phyloP scores from a whole-genome alignment of 345 rosid species.

The Rhizophora mangle region DNA sequence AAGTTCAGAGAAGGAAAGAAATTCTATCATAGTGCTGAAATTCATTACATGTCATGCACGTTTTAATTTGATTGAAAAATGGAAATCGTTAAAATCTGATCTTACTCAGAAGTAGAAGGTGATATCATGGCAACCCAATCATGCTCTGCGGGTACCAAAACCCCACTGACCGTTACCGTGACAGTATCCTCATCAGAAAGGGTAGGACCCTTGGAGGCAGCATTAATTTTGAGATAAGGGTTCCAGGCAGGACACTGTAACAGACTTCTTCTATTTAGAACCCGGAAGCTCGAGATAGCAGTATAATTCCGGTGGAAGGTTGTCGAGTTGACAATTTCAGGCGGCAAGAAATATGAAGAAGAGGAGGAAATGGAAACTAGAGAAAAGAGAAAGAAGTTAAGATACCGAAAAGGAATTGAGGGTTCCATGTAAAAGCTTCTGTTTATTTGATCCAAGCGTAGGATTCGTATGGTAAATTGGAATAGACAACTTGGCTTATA shows the following conservation, averaged over 20 bases:
- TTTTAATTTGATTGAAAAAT: no score
- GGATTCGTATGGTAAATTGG: no score
- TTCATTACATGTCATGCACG: no score
- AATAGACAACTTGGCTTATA: no score
- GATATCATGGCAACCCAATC: slow-evolving; percentile 78
- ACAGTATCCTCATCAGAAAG: slow-evolving; percentile 41
- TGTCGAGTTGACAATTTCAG: slow-evolving; percentile 25
- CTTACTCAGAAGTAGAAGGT: slow-evolving; percentile 51
- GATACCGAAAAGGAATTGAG: neutral
- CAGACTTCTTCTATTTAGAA: slow-evolving; percentile 45
- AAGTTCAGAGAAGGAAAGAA: neutral
- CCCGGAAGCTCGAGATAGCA: slow-evolving; percentile 45
- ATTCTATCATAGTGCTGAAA: no score
- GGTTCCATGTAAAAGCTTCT: neutral
- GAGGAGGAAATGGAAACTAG: slow-evolving; percentile 1
- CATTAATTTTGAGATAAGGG: slow-evolving; percentile 32
- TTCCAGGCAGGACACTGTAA: slow-evolving; percentile 25
- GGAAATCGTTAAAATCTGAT: no score
- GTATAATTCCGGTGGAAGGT: slow-evolving; percentile 40
- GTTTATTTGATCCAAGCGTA: neutral
- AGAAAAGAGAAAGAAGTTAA: neutral
- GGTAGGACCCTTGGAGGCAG: neutral
- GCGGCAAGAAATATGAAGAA: slow-evolving; percentile 30
- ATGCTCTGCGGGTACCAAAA: slow-evolving; percentile 28
- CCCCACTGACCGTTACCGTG: slow-evolving; percentile 46